Conservation (phyloP, 345 rosid species). For the Eucalyptus virginea region DNA sequence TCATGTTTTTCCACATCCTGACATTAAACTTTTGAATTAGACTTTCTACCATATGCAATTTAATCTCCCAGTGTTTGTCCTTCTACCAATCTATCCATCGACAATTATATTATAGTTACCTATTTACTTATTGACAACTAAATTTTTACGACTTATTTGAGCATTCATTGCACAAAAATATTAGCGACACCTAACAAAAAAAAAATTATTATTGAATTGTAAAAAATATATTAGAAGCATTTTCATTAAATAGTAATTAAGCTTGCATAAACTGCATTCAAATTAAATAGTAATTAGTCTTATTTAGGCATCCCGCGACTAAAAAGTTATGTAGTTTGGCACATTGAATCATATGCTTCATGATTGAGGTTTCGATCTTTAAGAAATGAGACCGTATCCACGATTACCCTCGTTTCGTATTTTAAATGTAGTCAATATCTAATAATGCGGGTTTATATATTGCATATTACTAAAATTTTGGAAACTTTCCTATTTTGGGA, state of each 20-base stretch:
- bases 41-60: not conserved
- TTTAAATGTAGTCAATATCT: not conserved
- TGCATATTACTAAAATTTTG: not conserved
- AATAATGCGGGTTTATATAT: not conserved
- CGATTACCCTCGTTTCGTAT: not conserved
- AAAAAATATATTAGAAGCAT: not conserved
- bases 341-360: not conserved
- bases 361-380: not conserved
- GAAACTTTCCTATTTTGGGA: not conserved
- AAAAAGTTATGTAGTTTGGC: not conserved
- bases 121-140: not conserved
- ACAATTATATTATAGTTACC: not conserved
- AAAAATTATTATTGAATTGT: not conserved
- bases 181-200: not conserved
- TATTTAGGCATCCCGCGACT: not conserved
- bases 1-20: not conserved
- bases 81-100: not conserved
- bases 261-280: not conserved
- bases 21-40: fast-evolving
- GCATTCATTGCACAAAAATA: not conserved
- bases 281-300: not conserved
- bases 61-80: not conserved
- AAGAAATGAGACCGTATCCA: not conserved
- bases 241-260: not conserved
- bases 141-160: not conserved